Evolutionary conservation across 164 flowering plant genomes (phyloP), one percentile per base, ranked within the genome.

Genomic region (Cinnamomum micranthum): DNA sequence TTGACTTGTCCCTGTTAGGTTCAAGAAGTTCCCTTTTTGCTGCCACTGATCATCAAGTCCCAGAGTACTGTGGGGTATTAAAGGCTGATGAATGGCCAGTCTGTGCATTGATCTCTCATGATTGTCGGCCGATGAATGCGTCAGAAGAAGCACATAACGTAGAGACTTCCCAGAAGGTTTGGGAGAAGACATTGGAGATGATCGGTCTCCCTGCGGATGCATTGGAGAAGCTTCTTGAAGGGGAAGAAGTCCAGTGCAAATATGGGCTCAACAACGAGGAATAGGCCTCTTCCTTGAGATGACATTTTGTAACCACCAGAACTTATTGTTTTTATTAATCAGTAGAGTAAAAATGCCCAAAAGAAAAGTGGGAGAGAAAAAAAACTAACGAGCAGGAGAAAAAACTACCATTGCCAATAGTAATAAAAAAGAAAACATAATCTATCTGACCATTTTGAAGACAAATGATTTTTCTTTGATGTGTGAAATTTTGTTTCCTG

Each of bases 41-140:
- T 13, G 97, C 97, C 52, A 96, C 98, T 1, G 99, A 94, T 83
- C 92, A 93, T 72, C 97, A 92, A 81, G 82, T 96, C 74, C 87
- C 88, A 12, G 97, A 94, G 59, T 94, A 90, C 76, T 92, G 97
- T 69, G 94, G 85, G 47, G 70, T 86, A 74, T 77, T 96, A 80
- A 96, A 88, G 82, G 80, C 97, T 19, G 98, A 94, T 76, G 91
- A 94, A 15, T 92, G 97, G 98, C 98, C 98, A 50, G 92, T 88
- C 23, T 88, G 95, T 84, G 92, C 99, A 55, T 92, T 77, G 76
- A 81, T 96, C 68, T 90, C 95, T 60, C 89, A 87, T 70, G 97
- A 92, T 65, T 96, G 99, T 73, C 90, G 88, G 69, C 99, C 99
- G 0, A 80, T 89, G 71, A 96, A 89, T 80, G 90, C 98, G 72